These are phyloP conservation scores for Neurospora sp. DNA, from an alignment of 495 filamentous ascomycete species.

Conservation along the genomic window DNA sequence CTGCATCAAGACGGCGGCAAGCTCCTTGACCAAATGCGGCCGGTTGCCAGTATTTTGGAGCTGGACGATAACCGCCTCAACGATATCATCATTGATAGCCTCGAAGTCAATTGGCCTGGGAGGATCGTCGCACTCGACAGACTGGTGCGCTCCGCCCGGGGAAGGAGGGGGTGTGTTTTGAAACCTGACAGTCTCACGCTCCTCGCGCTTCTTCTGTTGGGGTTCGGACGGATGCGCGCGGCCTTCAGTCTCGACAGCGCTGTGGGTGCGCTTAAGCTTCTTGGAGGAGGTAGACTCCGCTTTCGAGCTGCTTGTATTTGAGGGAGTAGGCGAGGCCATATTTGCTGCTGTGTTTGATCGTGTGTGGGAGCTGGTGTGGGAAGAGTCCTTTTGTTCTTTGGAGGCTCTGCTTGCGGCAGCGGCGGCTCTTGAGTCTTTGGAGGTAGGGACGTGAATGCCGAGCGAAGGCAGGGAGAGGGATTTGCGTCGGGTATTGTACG, in stretches of 20 bases:
- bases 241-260: slow-evolving; percentile 35
- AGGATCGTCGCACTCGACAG: slow-evolving; percentile 33
- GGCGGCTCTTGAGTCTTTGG: slow-evolving; percentile 53
- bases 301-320: background rate
- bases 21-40: slow-evolving; percentile 89
- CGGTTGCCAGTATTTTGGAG: slow-evolving; percentile 86
- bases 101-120: slow-evolving; percentile 65
- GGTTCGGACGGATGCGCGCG: slow-evolving; percentile 39
- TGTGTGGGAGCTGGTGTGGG: slow-evolving; percentile 13
- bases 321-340: slow-evolving; percentile 35
- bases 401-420: slow-evolving; percentile 19
- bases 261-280: slow-evolving; percentile 77
- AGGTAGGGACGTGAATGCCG: slow-evolving; percentile 75
- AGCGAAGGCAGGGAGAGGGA: slow-evolving; percentile 87
- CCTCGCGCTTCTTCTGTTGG: slow-evolving; percentile 33
- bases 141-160: slow-evolving; percentile 33
- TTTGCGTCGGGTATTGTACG: slow-evolving; percentile 97
- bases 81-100: slow-evolving; percentile 89
- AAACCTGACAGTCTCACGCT: slow-evolving; percentile 44
- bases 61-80: slow-evolving; percentile 82
- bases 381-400: slow-evolving; percentile 12
- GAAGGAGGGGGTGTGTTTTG: slow-evolving; percentile 76
- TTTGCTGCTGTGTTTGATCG: slow-evolving; percentile 16
- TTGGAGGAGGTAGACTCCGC: slow-evolving; percentile 46
- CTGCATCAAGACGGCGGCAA: slow-evolving; percentile 67